Percentiles rank a stretch among this genome's conserved stretches.
These are phyloP conservation scores for Colletotrichum musae DNA, from an alignment of 2,329 filamentous ascomycete genomes.

Conservation along the genomic window DNA sequence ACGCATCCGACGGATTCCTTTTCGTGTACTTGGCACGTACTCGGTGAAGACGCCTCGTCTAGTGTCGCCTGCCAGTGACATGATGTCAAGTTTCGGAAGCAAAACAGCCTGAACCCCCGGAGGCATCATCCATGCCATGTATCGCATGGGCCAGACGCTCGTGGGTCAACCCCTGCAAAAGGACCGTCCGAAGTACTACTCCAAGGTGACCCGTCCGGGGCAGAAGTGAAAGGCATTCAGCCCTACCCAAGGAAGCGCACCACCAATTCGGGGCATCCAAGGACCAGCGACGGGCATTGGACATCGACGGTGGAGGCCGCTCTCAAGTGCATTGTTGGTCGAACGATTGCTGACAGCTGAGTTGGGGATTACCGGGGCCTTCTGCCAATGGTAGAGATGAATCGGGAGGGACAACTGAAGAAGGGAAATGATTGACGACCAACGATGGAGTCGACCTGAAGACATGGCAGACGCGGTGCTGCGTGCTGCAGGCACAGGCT, in stretches of 20 bases:
- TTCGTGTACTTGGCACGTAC: neutral
- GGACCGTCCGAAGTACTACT: constrained; percentile 13
- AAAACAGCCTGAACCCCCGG: constrained; percentile 3
- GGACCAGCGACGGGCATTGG: constrained; percentile 15
- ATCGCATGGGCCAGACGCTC: constrained; percentile 18
- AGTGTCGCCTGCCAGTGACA: neutral
- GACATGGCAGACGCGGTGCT: neutral
- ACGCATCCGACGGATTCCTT: neutral
- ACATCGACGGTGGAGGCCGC: neutral
- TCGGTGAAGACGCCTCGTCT: constrained; percentile 15
- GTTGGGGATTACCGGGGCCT: neutral
- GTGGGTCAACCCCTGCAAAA: constrained; percentile 31
- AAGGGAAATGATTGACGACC: constrained; percentile 16
- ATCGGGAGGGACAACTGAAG: neutral
- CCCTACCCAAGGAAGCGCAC: constrained; percentile 19
- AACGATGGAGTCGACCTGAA: constrained; percentile 13
- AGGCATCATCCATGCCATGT: neutral
- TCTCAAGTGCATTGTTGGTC: constrained; percentile 1
- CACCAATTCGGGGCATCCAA: neutral
- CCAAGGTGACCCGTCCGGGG: constrained; percentile 23
- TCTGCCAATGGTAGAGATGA: constrained; percentile 13
- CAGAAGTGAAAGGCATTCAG: constrained; percentile 15
- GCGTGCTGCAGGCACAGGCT: constrained; percentile 7
- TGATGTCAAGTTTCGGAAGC: constrained; percentile 12
- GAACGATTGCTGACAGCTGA: constrained; percentile 28